These are phyloP conservation scores for Daphne laureola DNA, from an alignment of 441 rosid species.

Conservation along the genomic window DNA sequence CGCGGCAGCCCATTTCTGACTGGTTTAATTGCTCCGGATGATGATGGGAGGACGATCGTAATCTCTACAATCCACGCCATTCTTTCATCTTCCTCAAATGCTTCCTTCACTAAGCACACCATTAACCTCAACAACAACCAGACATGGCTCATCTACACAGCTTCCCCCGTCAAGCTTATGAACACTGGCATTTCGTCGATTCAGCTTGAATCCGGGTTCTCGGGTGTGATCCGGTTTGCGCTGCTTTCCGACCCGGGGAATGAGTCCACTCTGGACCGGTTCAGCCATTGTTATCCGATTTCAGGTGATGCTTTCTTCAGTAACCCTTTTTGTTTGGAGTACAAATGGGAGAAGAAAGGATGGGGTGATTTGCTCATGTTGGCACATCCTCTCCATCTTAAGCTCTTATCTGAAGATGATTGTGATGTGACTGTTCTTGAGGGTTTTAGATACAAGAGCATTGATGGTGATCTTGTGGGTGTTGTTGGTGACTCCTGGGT, in stretches of 20 bases:
- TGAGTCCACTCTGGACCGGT: slow-evolving; percentile 65
- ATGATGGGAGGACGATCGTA: slow-evolving; percentile 26
- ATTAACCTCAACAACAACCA: slow-evolving; percentile 67
- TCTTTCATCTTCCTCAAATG: slow-evolving; percentile 38
- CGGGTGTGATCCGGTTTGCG: slow-evolving; percentile 62
- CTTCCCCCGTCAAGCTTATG: slow-evolving; percentile 50
- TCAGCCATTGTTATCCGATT: slow-evolving; percentile 69
- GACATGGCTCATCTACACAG: slow-evolving; percentile 76
- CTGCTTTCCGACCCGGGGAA: slow-evolving; percentile 28
- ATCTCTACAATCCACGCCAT: slow-evolving; percentile 79
- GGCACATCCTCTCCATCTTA: slow-evolving; percentile 87
- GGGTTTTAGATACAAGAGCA: slow-evolving; percentile 49
- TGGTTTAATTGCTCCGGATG: slow-evolving; percentile 34
- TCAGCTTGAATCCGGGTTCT: slow-evolving; percentile 33
- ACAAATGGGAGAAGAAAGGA: slow-evolving; percentile 80
- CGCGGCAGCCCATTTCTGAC: slow-evolving; percentile 92
- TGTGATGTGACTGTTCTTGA: slow-evolving; percentile 43
- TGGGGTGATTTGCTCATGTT: slow-evolving; percentile 89
- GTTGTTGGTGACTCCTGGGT: slow-evolving; percentile 83
- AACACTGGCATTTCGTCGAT: slow-evolving; percentile 31
- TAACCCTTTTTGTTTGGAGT: slow-evolving; percentile 66
- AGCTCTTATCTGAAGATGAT: slow-evolving; percentile 37
- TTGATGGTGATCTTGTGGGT: slow-evolving; percentile 89
- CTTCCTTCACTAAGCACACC: slow-evolving; percentile 52
- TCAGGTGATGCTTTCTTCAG: slow-evolving; percentile 70